A percentile compares a stretch with the other conserved stretches of the same genome.
Evolutionary conservation across 106 monocot species (phyloP).

Genomic region (Acanthochlamys bracteata): DNA sequence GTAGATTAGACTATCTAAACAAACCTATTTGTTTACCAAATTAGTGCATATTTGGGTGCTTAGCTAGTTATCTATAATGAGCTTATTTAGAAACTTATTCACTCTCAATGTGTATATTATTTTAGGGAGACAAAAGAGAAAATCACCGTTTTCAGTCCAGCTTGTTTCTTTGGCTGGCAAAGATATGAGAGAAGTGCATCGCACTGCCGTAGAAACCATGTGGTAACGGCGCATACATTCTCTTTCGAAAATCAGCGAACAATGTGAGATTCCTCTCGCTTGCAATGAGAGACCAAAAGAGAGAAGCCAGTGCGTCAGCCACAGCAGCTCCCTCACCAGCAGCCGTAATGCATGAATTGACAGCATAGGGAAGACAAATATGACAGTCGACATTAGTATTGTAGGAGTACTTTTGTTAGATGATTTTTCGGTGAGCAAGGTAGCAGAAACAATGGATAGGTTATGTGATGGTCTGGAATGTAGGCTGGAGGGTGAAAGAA

Average conservation of each 20-base stretch:
- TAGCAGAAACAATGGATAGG: slow-evolving; percentile 19
- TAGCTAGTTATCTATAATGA: too few relatives aligned
- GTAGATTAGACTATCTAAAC: too few relatives aligned
- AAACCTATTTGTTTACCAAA: too few relatives aligned
- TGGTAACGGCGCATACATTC: slow-evolving; percentile 77
- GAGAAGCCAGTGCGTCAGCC: slow-evolving; percentile 57
- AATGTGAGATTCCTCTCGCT: slow-evolving; percentile 20
- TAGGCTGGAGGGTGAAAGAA: slow-evolving; percentile 80
- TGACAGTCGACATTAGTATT: slow-evolving; percentile 35
- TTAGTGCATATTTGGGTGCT: too few relatives aligned
- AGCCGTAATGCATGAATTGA: slow-evolving; percentile 19
- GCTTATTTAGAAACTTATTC: too few relatives aligned
- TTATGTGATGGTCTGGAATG: slow-evolving; percentile 29
- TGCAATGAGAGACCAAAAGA: slow-evolving; percentile 51
- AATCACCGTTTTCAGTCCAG: too few relatives aligned
- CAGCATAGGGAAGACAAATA: slow-evolving; percentile 55
- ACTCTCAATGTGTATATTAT: too few relatives aligned
- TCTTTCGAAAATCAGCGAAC: slow-evolving; percentile 60
- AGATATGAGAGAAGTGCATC: slow-evolving; percentile 46
- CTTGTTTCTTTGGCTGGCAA: slow-evolving; percentile 22
- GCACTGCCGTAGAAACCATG: slow-evolving; percentile 84
- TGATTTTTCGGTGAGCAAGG: slow-evolving; percentile 20
- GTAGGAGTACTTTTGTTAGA: slow-evolving; percentile 10
- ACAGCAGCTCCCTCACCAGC: slow-evolving; percentile 34
- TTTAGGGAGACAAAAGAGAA: too few relatives aligned